Conservation (phyloP, 2,329 filamentous ascomycete genomes). For the Trichophyton rubrum region DNA sequence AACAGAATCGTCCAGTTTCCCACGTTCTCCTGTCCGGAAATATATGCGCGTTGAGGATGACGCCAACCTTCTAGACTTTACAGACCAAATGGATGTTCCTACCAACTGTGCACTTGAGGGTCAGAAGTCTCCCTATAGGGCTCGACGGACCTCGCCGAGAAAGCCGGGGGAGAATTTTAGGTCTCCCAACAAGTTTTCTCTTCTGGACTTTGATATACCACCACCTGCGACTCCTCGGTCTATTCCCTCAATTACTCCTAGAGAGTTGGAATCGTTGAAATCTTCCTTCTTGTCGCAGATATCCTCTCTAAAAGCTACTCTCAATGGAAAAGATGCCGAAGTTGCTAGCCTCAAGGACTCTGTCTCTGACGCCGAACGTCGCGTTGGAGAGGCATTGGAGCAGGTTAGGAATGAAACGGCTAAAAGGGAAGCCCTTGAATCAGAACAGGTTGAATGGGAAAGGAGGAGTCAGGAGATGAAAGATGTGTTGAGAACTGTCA, state of each 20-base stretch:
- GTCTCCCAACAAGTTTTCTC: conserved; percentile 46
- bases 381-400: conserved; percentile 77
- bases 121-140: conserved; percentile 23
- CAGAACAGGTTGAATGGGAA: conserved; percentile 74
- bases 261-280: conserved; percentile 86
- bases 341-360: conserved; percentile 76
- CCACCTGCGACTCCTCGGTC: conserved; percentile 85
- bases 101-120: conserved; percentile 20
- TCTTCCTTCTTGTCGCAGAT: conserved; percentile 86
- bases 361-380: conserved; percentile 78
- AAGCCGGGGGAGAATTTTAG: conserved; percentile 27
- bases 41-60: conserved; percentile 44
- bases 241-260: conserved; percentile 76
- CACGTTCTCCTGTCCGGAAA: conserved; percentile 40
- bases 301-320: conserved; percentile 78
- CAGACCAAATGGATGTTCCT: conserved; percentile 55
- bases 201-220: conserved; percentile 87
- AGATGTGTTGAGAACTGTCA: conserved; percentile 62
- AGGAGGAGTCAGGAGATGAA: conserved; percentile 78
- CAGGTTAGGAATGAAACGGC: conserved; percentile 64
- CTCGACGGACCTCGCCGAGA: conserved; percentile 28
- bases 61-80: conserved; percentile 78
- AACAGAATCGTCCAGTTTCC: conserved; percentile 23
- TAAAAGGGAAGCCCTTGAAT: conserved; percentile 56
- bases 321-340: conserved; percentile 88